Evolutionary conservation across 2,329 filamentous ascomycete genomes (phyloP).

Genomic region (Fusarium oligoseptatum): DNA sequence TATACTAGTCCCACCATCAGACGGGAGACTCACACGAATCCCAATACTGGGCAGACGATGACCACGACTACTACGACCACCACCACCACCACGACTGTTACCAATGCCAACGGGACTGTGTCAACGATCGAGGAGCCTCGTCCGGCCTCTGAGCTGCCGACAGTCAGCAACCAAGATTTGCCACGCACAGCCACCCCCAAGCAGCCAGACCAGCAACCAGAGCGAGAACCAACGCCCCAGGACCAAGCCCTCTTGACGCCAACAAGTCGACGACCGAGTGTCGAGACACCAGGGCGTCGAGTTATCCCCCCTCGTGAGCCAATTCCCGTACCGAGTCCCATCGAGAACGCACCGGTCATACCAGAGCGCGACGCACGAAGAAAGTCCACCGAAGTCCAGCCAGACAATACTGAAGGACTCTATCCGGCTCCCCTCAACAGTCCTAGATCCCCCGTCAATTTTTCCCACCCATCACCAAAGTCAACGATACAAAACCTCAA

Average conservation of each 20-base stretch:
- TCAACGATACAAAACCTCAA: conserved; percentile 44
- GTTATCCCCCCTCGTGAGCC: conserved; percentile 40
- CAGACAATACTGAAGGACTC: conserved; percentile 9
- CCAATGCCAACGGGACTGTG: conserved; percentile 40
- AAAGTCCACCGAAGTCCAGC: conserved; percentile 10
- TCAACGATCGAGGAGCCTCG: conserved; percentile 40
- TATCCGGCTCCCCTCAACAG: neutral
- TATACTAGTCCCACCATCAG: conserved; percentile 27
- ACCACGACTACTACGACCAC: conserved; percentile 40
- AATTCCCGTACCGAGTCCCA: conserved; percentile 11
- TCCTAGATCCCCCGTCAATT: conserved; percentile 12
- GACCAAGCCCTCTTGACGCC: conserved; percentile 12
- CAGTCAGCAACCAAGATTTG: conserved; percentile 28
- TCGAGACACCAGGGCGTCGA: conserved; percentile 42
- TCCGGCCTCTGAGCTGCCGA: conserved; percentile 32
- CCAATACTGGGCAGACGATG: conserved; percentile 43
- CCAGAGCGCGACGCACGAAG: conserved; percentile 32
- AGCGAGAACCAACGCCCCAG: conserved; percentile 2
- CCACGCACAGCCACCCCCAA: neutral
- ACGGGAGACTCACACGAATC: conserved; percentile 33
- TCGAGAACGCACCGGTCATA: conserved; percentile 24
- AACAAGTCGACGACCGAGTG: conserved; percentile 35
- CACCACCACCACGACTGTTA: conserved; percentile 49
- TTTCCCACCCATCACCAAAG: conserved; percentile 29
- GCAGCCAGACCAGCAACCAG: neutral